A percentile compares a stretch with the other conserved stretches of the same genome.
phyloP scores from a whole-genome alignment of 2,329 filamentous ascomycete species.

The Diaporthe eres region DNA sequence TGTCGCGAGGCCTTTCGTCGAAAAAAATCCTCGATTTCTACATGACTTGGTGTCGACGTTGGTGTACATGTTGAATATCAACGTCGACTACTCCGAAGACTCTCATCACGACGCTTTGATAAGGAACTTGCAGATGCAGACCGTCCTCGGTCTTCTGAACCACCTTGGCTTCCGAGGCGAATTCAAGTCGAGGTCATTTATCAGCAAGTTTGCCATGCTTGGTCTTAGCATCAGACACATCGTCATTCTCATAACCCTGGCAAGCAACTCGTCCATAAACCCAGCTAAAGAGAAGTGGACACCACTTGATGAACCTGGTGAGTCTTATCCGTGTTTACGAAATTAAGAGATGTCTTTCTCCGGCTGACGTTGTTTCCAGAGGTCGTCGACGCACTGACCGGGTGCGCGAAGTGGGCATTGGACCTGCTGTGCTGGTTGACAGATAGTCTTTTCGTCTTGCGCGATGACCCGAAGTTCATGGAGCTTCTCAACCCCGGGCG shows the following conservation, averaged over 20 bases:
- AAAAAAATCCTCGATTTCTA: conserved; percentile 66
- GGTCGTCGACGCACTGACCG: conserved; percentile 79
- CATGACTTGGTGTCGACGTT: conserved; percentile 76
- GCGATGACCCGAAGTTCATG: conserved; percentile 66
- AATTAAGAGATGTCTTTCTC: not conserved
- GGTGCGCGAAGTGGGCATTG: conserved; percentile 84
- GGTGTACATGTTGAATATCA: conserved; percentile 77
- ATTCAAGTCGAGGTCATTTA: conserved; percentile 71
- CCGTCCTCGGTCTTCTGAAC: conserved; percentile 84
- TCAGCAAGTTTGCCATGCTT: conserved; percentile 81
- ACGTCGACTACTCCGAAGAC: conserved; percentile 87
- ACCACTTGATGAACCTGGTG: conserved; percentile 75
- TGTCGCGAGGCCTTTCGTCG: conserved; percentile 68
- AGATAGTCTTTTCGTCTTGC: conserved; percentile 71
- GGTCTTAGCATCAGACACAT: conserved; percentile 82
- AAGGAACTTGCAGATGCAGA: conserved; percentile 79
- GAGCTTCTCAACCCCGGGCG: conserved; percentile 63
- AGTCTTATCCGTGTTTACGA: conserved; percentile 46
- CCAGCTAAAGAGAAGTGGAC: conserved; percentile 68
- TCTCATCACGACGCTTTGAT: conserved; percentile 79
- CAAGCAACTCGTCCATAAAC: conserved; percentile 68
- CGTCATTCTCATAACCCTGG: conserved; percentile 75
- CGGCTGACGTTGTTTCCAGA: conserved; percentile 60
- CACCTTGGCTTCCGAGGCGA: conserved; percentile 81
- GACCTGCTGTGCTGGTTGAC: conserved; percentile 76